Evolutionary conservation across 805 yeast genomes (phyloP), one percentile per base, ranked within the genome.

Genomic region (Ogataea populi-albae): DNA sequence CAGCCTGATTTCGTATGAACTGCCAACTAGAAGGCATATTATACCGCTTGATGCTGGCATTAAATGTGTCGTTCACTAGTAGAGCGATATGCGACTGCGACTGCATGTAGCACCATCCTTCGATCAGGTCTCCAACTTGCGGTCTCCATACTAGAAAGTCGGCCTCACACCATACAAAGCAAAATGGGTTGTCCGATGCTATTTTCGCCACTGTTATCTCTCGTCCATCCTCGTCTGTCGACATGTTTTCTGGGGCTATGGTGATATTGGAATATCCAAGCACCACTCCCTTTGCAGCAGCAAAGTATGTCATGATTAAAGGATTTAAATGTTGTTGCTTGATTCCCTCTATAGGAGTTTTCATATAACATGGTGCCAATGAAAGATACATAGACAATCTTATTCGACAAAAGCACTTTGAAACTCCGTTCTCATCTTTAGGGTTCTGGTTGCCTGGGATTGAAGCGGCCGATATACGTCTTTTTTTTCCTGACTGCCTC

Each of bases 41-140:
- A 55, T 73, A 80, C 57, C 85, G 79, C 61, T 85, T 86, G 45
- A 93, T 86, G 30, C 91, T 79, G 16, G 97, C 97, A 63, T 93
- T 93, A 68, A 93, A 93, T 1, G 95, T 86, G 63, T 93, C 98
- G 58, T 86, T 89, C 32, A 93, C 71, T 46, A 93, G 71, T 42
- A 93, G 68, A 41, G 97, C 98, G 51, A 93, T 83, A 57, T 93
- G 98, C 6, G 96, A 82, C 12, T 95, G 95, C 3, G 96, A 81
- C 66, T 91, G 97, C 76, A 91, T 80, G 65, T 86, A 87, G 36
- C 83, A 73, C 68, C 79, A 74, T 9, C 98, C 98, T 59, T 89
- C 94, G 14, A 93, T 64, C 1, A 71, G 64, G 55, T 93, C 97
- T 4, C 95, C 96, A n/a, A 78, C 68, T 50, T 77, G 77, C 4